Conservation (phyloP, 768 basidiomycete genomes). For the Hortiboletus flavorubellus region DNA sequence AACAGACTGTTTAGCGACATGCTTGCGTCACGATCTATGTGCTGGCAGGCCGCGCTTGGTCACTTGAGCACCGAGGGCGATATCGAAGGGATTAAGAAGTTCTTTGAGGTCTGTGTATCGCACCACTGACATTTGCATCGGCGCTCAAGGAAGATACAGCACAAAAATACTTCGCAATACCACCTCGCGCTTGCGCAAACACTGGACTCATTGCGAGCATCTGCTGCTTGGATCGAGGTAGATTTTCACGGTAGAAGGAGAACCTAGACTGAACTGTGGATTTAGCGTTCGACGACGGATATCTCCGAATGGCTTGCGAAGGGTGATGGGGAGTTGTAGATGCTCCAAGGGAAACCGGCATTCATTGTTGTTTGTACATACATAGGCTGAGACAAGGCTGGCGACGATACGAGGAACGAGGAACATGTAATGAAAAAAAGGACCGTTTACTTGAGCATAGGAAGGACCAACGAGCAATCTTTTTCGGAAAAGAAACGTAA, state of each 20-base stretch:
- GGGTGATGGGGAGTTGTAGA: not conserved
- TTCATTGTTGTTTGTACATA: slow-evolving; percentile 4
- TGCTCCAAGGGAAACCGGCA: not conserved
- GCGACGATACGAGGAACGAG: too few relatives aligned
- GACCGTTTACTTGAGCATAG: not conserved
- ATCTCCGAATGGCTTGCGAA: slow-evolving; percentile 50
- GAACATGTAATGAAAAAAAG: not conserved
- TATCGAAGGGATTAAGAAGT: slow-evolving; percentile 54
- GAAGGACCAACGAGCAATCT: not conserved
- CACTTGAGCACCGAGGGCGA: slow-evolving; percentile 68
- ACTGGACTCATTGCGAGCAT: slow-evolving; percentile 63
- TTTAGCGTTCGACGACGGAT: slow-evolving; percentile 58
- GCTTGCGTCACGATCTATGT: slow-evolving; percentile 7
- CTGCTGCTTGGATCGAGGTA: slow-evolving; percentile 62
- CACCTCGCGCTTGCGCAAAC: slow-evolving; percentile 60
- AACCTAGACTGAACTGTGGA: not conserved
- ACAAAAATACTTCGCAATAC: slow-evolving; percentile 69
- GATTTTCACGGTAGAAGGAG: slow-evolving; percentile 1
- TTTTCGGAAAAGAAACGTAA: not conserved
- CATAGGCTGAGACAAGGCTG: not conserved
- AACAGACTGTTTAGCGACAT: not conserved
- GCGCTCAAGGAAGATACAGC: slow-evolving; percentile 32
- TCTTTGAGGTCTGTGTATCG: slow-evolving; percentile 62
- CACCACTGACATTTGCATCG: not conserved
- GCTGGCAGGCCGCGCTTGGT: slow-evolving; percentile 34